phyloP scores from a whole-genome alignment of 2,329 filamentous ascomycete species.

The Cladophialophora bantiana region DNA sequence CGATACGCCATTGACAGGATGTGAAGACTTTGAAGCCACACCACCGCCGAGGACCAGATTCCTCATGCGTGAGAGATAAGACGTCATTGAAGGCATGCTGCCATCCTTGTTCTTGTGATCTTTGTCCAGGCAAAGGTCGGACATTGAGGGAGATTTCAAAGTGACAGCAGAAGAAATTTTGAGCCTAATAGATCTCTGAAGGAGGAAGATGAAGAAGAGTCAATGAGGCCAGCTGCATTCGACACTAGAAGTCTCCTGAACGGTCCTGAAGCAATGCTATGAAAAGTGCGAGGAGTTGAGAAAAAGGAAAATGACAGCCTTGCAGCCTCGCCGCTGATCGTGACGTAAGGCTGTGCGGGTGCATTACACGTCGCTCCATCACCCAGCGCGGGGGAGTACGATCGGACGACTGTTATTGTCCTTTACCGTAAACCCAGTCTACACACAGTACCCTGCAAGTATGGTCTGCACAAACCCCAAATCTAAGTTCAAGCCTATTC shows the following conservation, averaged over 20 bases:
- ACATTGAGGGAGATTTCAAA: neutral
- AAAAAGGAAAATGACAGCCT: neutral
- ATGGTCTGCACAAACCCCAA: neutral
- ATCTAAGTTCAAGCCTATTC: neutral
- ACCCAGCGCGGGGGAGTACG: neutral
- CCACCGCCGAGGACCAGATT: neutral
- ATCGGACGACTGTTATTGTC: neutral
- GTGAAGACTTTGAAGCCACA: neutral
- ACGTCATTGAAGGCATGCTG: constrained; percentile 10
- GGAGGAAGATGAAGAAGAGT: neutral
- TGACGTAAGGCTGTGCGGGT: neutral
- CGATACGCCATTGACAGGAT: neutral
- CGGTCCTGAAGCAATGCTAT: neutral
- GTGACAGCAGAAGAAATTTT: neutral
- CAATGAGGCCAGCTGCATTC: neutral
- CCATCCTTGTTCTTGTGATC: neutral
- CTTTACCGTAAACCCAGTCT: neutral
- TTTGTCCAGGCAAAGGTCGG: neutral
- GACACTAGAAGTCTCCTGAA: neutral
- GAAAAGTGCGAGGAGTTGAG: neutral
- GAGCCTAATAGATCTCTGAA: neutral
- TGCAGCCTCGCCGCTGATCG: neutral
- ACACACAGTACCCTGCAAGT: neutral
- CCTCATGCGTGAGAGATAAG: constrained; percentile 13
- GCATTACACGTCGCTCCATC: too few relatives aligned